Percentiles rank a stretch among this genome's conserved stretches.
Conservation (phyloP, 768 basidiomycete genomes). For the Boletus barrowsii region DNA sequence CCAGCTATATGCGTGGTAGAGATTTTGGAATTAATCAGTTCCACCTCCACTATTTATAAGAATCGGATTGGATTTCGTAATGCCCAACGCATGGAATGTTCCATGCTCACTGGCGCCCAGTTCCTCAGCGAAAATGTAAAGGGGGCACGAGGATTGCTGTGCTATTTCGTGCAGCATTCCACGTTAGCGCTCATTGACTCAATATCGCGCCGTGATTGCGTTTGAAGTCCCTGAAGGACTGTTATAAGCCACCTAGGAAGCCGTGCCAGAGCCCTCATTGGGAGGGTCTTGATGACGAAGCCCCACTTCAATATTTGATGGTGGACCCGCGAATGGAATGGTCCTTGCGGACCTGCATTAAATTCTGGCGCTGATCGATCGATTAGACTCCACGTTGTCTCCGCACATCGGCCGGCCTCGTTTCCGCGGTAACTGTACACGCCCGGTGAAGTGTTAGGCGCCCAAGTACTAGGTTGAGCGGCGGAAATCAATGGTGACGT, state of each 20-base stretch:
- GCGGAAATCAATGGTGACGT: neutral
- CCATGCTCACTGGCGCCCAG: neutral
- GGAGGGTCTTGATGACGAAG: neutral
- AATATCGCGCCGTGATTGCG: constrained; percentile 10
- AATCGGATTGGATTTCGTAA: neutral
- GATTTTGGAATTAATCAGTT: neutral
- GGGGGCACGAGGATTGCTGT: neutral
- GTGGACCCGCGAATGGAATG: neutral
- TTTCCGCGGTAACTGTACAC: neutral
- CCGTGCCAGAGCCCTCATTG: constrained; percentile 2
- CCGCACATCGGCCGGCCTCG: no score
- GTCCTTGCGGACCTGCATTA: neutral
- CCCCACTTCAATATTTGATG: neutral
- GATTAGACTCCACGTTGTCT: neutral
- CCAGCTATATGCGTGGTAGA: neutral
- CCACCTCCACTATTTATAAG: constrained; percentile 14
- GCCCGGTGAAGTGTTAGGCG: neutral
- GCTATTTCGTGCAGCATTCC: neutral
- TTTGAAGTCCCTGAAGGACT: neutral
- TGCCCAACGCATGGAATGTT: neutral
- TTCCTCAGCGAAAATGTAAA: neutral
- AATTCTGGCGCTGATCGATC: constrained; percentile 5
- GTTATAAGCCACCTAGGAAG: neutral
- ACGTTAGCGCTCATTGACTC: neutral
- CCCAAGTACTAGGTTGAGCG: neutral